These are phyloP conservation scores for Tolypocladium cylindrosporum DNA, from an alignment of 2,329 filamentous ascomycete species.

Conservation along the genomic window DNA sequence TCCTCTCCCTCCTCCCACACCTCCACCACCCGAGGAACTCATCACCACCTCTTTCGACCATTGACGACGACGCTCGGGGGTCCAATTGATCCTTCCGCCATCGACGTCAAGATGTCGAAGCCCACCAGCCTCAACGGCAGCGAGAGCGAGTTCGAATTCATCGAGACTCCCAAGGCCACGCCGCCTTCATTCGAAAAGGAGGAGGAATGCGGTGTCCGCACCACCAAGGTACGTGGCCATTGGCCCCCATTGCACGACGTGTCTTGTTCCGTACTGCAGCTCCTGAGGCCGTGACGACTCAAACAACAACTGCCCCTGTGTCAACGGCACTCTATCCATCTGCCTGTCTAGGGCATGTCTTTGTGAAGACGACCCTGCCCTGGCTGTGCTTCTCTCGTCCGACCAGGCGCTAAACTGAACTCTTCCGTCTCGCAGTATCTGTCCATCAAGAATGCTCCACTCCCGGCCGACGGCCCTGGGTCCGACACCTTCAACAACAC, in stretches of 20 bases:
- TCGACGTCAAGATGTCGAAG: conserved; percentile 22
- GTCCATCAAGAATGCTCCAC: conserved; percentile 89
- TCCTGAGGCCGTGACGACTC: neutral
- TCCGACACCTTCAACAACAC: conserved; percentile 81
- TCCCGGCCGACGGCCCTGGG: conserved; percentile 80
- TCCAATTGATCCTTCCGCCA: neutral
- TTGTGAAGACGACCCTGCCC: neutral
- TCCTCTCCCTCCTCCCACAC: neutral
- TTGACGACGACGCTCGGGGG: conserved; percentile 5
- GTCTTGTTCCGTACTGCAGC: neutral
- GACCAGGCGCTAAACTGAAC: neutral
- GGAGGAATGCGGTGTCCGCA: conserved; percentile 46
- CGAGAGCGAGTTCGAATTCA: conserved; percentile 30
- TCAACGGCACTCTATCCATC: neutral
- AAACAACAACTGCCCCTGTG: neutral
- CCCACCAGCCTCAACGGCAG: conserved; percentile 17
- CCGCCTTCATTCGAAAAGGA: conserved; percentile 53
- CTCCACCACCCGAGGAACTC: neutral
- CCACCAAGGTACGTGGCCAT: conserved; percentile 29
- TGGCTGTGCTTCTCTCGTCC: neutral
- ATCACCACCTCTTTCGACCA: conserved; percentile 7
- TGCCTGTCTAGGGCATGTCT: neutral
- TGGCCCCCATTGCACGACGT: neutral
- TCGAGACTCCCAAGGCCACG: conserved; percentile 27
- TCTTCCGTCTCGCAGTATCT: conserved; percentile 12